Percentiles rank a stretch among this genome's conserved stretches.
These are phyloP conservation scores for Hypoxylon fragiforme DNA, from an alignment of 495 filamentous ascomycete species.

Conservation along the genomic window DNA sequence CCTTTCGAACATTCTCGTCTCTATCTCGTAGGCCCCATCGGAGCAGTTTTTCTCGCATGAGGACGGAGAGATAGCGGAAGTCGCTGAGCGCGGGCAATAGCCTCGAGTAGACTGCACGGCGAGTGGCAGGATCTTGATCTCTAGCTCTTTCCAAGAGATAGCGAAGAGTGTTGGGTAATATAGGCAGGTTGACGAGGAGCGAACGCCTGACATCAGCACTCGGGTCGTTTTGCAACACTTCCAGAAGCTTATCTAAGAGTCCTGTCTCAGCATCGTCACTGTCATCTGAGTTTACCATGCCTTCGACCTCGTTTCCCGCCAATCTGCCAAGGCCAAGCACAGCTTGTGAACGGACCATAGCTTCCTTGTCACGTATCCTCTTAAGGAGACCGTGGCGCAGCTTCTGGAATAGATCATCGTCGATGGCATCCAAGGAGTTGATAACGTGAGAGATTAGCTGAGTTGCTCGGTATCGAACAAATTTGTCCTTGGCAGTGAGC, in stretches of 20 bases:
- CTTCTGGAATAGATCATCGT: conserved; percentile 84
- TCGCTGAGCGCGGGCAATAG: conserved; percentile 89
- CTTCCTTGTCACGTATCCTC: conserved; percentile 89
- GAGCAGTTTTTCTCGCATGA: conserved; percentile 92
- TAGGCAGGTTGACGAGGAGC: conserved; percentile 84
- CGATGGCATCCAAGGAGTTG: conserved; percentile 87
- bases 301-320: conserved; percentile 78
- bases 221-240: conserved; percentile 91
- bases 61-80: conserved; percentile 93
- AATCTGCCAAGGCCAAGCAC: conserved; percentile 84
- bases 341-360: conserved; percentile 90
- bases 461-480: conserved; percentile 84
- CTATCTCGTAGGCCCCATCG: conserved; percentile 94
- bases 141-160: conserved; percentile 89
- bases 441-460: conserved; percentile 85
- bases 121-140: conserved; percentile 80
- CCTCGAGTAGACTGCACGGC: conserved; percentile 83
- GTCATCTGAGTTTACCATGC: conserved; percentile 69
- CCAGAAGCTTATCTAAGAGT: conserved; percentile 79
- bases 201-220: conserved; percentile 89
- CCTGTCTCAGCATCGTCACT: conserved; percentile 60
- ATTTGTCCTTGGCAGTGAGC: conserved; percentile 83
- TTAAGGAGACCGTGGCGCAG: conserved; percentile 75
- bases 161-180: conserved; percentile 78
- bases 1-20: conserved; percentile 92